Evolutionary conservation across 1,284 basidiomycete genomes (phyloP), one percentile per base, ranked within the genome.

Genomic region (Fomitopsis schrenkii): DNA sequence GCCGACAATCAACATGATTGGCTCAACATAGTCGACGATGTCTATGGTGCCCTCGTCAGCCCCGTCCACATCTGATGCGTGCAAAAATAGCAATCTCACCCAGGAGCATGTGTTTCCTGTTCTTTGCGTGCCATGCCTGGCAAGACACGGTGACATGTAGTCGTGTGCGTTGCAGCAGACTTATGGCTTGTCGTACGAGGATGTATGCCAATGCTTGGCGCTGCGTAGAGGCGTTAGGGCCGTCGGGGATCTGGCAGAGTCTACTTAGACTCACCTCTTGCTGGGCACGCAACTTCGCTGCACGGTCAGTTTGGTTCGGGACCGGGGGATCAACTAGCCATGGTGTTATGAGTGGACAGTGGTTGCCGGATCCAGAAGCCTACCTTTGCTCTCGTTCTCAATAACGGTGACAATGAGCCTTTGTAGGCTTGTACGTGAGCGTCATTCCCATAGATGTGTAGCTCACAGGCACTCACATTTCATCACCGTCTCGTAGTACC

Each of bases 111-210:
- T 97, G 94, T 30, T 95, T 80, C 7, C 91, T 83, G 71, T 97
- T 97, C 80, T 96, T 97, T 28, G 94, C 93, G 69, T 98, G 96
- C 83, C 97, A 90, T 22, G 96, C 95, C 76, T 98, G 95, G 74
- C 96, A 98, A 1, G 87, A 83, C 46, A 98, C 87, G 0, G 86
- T 88, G 35, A 97, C 92, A 66, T 96, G 88, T 54, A 98, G 79
- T 61, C 83, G 83, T 0, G 97, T 98, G 35, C 97, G 89, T 73
- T 97, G 94, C 33, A 99, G 82, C 17, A 98, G 81, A 15, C 89
- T 84, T 0, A 92, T 96, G 2, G 91, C 94, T 76, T 98, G 95
- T 59, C 93, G 88, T 55, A 91, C 85, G 28, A 96, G 88, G 52
- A 95, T 89, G 60, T 95, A 92, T 1, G 94, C 89, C 56, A 94